A percentile compares a stretch with the other conserved stretches of the same genome.
Evolutionary conservation across 805 yeast species (phyloP).

Genomic region (Candida oleophila): DNA sequence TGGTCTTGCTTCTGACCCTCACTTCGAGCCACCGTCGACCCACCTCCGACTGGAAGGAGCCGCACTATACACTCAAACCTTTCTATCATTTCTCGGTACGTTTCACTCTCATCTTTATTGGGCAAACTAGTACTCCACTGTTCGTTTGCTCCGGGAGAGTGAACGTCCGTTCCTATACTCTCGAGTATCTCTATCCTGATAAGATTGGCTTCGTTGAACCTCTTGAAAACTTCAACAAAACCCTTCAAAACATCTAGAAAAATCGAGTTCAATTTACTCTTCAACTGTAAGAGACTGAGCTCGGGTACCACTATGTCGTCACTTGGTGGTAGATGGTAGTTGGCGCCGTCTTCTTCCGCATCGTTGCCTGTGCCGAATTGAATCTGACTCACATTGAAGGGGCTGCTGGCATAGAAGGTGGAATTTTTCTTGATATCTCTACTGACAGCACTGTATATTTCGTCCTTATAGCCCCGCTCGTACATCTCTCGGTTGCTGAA

Average conservation of each 20-base stretch:
- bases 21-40: not conserved
- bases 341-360: slow-evolving; percentile 7
- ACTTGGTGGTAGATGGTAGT: not conserved
- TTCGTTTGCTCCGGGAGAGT: slow-evolving; percentile 13
- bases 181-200: slow-evolving; percentile 28
- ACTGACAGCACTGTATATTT: slow-evolving; percentile 18
- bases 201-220: slow-evolving; percentile 26
- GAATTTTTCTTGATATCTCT: slow-evolving; percentile 11
- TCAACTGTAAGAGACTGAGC: slow-evolving; percentile 30
- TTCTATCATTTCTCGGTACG: slow-evolving; percentile 26
- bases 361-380: slow-evolving; percentile 12
- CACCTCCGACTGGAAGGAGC: not conserved
- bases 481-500: slow-evolving; percentile 24
- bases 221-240: slow-evolving; percentile 29
- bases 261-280: slow-evolving; percentile 30
- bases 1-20: not conserved
- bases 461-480: slow-evolving; percentile 29
- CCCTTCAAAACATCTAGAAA: slow-evolving; percentile 35
- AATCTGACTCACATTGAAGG: slow-evolving; percentile 20
- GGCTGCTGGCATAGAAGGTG: slow-evolving; percentile 24
- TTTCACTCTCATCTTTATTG: slow-evolving; percentile 27
- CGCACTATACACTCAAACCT: slow-evolving; percentile 27
- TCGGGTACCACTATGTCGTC: slow-evolving; percentile 16
- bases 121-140: slow-evolving; percentile 25
- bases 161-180: slow-evolving; percentile 21